These are phyloP conservation scores for Fusarium clavum DNA, from an alignment of 2,329 filamentous ascomycete genomes.

Conservation along the genomic window DNA sequence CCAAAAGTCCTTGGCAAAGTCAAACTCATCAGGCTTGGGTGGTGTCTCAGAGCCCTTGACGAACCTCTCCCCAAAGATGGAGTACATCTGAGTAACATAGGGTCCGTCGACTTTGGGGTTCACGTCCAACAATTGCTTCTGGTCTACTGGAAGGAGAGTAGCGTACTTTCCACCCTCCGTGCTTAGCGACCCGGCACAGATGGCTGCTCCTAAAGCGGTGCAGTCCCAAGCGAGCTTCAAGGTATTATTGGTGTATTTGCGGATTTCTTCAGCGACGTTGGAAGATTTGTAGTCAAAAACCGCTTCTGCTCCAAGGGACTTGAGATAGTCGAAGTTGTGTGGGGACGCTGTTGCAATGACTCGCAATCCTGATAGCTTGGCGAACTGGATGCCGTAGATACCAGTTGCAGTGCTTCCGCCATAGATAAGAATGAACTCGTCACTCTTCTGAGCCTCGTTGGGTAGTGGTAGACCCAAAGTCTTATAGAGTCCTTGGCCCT, in stretches of 20 bases:
- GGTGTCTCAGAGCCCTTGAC: neutral
- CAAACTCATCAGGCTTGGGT: slow-evolving; percentile 9
- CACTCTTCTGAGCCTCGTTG: slow-evolving; percentile 50
- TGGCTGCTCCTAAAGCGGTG: slow-evolving; percentile 3
- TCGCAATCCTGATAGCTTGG: slow-evolving; percentile 52
- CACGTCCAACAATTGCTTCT: neutral
- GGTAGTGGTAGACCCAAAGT: slow-evolving; percentile 60
- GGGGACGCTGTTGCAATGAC: slow-evolving; percentile 54
- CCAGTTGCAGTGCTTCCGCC: slow-evolving; percentile 65
- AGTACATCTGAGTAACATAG: slow-evolving; percentile 17
- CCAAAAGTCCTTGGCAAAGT: slow-evolving; percentile 16
- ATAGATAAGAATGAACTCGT: slow-evolving; percentile 56
- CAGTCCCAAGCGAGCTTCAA: slow-evolving; percentile 46
- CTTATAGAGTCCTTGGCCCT: slow-evolving; percentile 61
- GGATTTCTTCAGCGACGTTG: slow-evolving; percentile 43
- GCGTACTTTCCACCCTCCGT: slow-evolving; percentile 18
- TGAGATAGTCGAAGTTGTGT: slow-evolving; percentile 50
- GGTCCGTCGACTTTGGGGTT: slow-evolving; percentile 20
- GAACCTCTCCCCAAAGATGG: slow-evolving; percentile 21
- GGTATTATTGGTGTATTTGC: slow-evolving; percentile 35
- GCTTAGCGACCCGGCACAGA: slow-evolving; percentile 10
- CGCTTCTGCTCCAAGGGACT: slow-evolving; percentile 56
- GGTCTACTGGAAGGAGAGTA: neutral
- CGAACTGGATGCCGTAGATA: slow-evolving; percentile 61
- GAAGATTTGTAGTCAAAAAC: slow-evolving; percentile 58